A percentile compares a stretch with the other conserved stretches of the same genome.
Conservation (phyloP, 306 rosid genomes). For the Cucumis melo region DNA sequence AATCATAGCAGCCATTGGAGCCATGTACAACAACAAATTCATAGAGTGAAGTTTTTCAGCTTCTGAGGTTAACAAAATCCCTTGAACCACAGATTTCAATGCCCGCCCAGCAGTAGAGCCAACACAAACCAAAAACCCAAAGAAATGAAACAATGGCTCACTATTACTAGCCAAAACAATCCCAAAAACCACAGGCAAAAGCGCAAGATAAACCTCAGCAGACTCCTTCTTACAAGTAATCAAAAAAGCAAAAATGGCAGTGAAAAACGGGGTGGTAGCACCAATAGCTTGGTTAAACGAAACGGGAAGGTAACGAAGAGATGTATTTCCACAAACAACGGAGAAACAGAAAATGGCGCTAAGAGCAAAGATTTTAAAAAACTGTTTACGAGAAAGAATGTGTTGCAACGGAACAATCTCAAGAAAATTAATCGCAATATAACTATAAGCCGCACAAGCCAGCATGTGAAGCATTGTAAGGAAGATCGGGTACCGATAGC, state of each 20-base stretch:
- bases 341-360: conserved; percentile 53
- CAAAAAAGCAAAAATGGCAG: conserved; percentile 47
- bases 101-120: conserved; percentile 69
- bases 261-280: conserved; percentile 59
- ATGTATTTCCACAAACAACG: conserved; percentile 64
- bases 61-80: conserved; percentile 45
- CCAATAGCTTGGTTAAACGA: conserved; percentile 66
- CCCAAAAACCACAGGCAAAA: conserved; percentile 50
- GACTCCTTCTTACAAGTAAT: conserved; percentile 54
- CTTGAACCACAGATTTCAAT: conserved; percentile 59
- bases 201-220: conserved; percentile 43
- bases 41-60: conserved; percentile 61
- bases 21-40: conserved; percentile 61
- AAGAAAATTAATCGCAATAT: conserved; percentile 29
- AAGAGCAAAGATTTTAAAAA: conserved; percentile 48
- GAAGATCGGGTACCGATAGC: conserved; percentile 52
- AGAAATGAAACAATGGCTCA: conserved; percentile 49
- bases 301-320: conserved; percentile 48
- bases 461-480: conserved; percentile 71
- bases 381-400: conserved; percentile 46
- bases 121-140: conserved; percentile 47
- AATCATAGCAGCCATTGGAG: conserved; percentile 52
- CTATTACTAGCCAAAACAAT: conserved; percentile 53
- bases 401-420: conserved; percentile 43
- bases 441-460: conserved; percentile 42